Evolutionary conservation across 2,329 filamentous ascomycete genomes (phyloP), one percentile per base, ranked within the genome.

Genomic region (Thermothelomyces thermophilus): DNA sequence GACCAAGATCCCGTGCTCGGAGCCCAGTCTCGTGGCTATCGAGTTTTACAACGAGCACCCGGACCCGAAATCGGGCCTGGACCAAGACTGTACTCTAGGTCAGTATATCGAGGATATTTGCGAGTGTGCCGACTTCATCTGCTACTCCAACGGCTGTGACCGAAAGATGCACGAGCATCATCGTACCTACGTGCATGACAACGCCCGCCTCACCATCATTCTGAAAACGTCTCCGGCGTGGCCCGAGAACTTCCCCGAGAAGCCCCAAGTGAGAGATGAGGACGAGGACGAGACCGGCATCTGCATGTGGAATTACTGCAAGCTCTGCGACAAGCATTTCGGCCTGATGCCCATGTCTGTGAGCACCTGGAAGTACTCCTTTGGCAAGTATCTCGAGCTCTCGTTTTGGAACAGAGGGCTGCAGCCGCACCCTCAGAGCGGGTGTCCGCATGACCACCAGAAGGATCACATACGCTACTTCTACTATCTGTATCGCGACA

Each of bases 221-320:
- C 84, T 96, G 14, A 87, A 95, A 63, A 84, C 82, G 28, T 66
- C 70, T 3, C 62, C 67, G 3, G 60, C 65, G 3, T 60, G 66
- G 26, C 83, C 83, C 55, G 58, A 58, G 19, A 58, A 57, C 75
- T 83, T 39, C 76, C 80, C 31, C 82, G 84, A 57, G 71, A 86
- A 53, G 76, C 79, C 53, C 77, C 55, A 53, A 16, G 60, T 67
- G 80, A 64, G 68, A 36, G 70, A 72, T 9, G 53, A 50, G 24
- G 56, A 58, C 40, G 55, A 56, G 22, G 58, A 60, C 19, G 59
- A 55, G 10, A 61, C 59, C 37, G 86, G 84, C 2, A 95, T 98
- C 49, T 79, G 90, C 50, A 96, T 98, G 89, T 98, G 94, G 94
- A 97, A 89, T 58, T 89, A 86, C 60, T 98, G 93, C 72, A 93